These are phyloP conservation scores for Tolypocladium capitatum DNA, from an alignment of 2,329 filamentous ascomycete species.

Conservation along the genomic window DNA sequence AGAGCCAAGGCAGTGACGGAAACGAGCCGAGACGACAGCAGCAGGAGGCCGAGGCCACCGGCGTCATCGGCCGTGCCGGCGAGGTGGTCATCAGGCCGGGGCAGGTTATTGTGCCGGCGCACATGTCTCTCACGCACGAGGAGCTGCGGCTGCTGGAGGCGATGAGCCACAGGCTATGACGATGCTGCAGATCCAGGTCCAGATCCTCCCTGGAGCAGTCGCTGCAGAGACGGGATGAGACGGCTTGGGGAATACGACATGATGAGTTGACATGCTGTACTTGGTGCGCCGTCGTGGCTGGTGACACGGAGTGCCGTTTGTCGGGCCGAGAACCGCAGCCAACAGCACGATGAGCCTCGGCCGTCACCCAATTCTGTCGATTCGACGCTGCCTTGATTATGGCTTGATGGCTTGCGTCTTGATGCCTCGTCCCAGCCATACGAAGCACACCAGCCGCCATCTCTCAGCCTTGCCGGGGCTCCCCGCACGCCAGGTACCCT, in stretches of 20 bases:
- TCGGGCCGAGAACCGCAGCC: too few species aligned
- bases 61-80: slow-evolving; percentile 1
- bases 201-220: not conserved
- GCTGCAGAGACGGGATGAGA: too few species aligned
- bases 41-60: not conserved
- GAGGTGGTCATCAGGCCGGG: slow-evolving; percentile 23
- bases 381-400: too few species aligned
- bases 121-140: slow-evolving; percentile 23
- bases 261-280: not conserved
- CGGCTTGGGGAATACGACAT: too few species aligned
- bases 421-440: too few species aligned
- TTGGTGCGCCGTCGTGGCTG: not conserved
- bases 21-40: slow-evolving; percentile 2
- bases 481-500: not conserved
- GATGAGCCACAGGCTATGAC: slow-evolving; percentile 19
- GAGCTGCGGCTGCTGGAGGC: slow-evolving; percentile 22
- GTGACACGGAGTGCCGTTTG: not conserved
- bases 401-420: not conserved
- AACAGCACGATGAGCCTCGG: not conserved
- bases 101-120: slow-evolving; percentile 18
- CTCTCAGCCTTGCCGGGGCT: not conserved
- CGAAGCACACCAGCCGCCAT: not conserved
- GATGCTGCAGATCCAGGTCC: not conserved
- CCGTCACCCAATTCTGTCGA: too few species aligned
- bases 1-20: slow-evolving; percentile 5